Evolutionary conservation across 257 asterid species (phyloP).

Genomic region (Lycium barbarum): DNA sequence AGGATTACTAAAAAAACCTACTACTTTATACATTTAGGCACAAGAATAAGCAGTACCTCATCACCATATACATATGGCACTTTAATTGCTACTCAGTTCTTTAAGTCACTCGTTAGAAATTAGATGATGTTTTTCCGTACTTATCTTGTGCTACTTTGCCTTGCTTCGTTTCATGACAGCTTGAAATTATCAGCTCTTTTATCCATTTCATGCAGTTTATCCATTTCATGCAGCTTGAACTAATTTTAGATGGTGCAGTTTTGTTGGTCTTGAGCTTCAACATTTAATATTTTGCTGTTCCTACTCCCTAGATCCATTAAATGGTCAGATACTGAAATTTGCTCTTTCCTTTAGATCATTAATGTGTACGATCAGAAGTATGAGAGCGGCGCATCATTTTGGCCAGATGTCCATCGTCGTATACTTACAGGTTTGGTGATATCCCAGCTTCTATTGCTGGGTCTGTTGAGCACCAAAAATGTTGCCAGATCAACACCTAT

Average conservation of each 20-base stretch:
- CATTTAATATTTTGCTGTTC: neutral
- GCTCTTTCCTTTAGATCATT: conserved; percentile 64
- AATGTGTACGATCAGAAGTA: conserved; percentile 87
- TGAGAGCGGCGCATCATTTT: conserved; percentile 85
- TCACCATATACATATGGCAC: conserved; percentile 1
- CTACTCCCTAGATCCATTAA: conserved; percentile 18
- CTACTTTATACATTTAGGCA: neutral
- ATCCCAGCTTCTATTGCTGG: conserved; percentile 77
- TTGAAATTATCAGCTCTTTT: neutral
- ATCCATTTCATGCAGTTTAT: neutral
- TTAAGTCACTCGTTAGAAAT: neutral
- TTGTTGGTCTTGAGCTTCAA: conserved; percentile 9
- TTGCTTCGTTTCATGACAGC: neutral
- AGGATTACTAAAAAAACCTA: neutral
- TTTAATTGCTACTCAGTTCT: neutral
- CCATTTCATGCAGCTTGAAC: neutral
- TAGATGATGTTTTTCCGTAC: neutral
- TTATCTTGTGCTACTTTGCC: neutral
- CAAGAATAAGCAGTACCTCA: neutral
- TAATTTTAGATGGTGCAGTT: neutral
- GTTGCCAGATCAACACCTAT: conserved; percentile 65
- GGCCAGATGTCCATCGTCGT: conserved; percentile 94
- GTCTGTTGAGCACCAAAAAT: conserved; percentile 69
- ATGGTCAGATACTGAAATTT: conserved; percentile 20
- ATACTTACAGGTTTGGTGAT: conserved; percentile 64